These are phyloP conservation scores for Beauveria scarabaeidicola DNA, from an alignment of 2,329 filamentous ascomycete species.

Conservation along the genomic window DNA sequence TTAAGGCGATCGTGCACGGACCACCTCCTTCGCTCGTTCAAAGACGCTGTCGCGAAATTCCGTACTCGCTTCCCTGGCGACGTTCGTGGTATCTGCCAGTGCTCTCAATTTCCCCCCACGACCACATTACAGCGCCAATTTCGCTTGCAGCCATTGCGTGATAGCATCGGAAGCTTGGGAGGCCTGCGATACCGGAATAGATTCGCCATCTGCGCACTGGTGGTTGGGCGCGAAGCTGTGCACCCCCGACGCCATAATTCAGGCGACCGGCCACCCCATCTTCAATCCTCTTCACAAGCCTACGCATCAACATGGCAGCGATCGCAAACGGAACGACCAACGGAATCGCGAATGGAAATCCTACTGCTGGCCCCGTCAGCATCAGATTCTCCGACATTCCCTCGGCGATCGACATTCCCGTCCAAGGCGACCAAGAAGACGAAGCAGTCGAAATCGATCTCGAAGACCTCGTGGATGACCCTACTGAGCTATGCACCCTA, in stretches of 20 bases:
- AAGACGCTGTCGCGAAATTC: slow-evolving; percentile 11
- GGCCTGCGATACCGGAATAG: neutral
- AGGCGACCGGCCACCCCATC: neutral
- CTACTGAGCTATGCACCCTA: slow-evolving; percentile 87
- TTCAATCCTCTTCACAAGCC: neutral
- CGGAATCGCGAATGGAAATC: slow-evolving; percentile 32
- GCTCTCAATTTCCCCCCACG: neutral
- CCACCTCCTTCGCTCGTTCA: slow-evolving; percentile 2
- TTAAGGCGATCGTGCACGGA: slow-evolving; percentile 7
- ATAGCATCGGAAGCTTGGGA: neutral
- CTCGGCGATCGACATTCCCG: slow-evolving; percentile 56
- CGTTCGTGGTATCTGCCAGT: slow-evolving; percentile 2
- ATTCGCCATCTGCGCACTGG: neutral
- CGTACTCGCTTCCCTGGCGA: slow-evolving; percentile 2
- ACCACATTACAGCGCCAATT: slow-evolving; percentile 1
- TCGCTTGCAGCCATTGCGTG: neutral
- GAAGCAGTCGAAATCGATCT: slow-evolving; percentile 88
- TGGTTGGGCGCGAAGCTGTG: slow-evolving; percentile 6
- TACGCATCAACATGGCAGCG: slow-evolving; percentile 29
- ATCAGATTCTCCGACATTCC: slow-evolving; percentile 58
- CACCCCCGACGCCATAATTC: neutral
- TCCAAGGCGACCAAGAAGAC: slow-evolving; percentile 55
- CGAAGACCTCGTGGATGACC: slow-evolving; percentile 83
- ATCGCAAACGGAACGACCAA: slow-evolving; percentile 36
- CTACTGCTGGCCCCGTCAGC: slow-evolving; percentile 32